Base-by-base conservation (phyloP, 768 basidiomycete genomes). In the Kwoniella botswanensis region DNA sequence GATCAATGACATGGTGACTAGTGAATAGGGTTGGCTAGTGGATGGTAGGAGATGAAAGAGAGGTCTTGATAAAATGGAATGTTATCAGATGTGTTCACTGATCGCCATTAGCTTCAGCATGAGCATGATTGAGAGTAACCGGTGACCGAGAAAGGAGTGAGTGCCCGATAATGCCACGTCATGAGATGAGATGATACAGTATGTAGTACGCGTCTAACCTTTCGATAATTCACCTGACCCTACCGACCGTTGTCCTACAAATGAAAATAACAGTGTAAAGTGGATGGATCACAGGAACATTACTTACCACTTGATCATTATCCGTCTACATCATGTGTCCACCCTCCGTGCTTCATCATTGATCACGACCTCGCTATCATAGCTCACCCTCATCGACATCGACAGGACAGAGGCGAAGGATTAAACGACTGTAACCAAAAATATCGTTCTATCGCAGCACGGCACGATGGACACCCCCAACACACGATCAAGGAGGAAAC, bases 1-100 rank as follows among this genome's bases (percentile, higher is more conserved):
- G 74, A 95, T 91, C 56, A 87, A 82, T 15, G 86, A 86, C 86
- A 86, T 86, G 50, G 15, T 68, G 64, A 26, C 54, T 60, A 22
- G 35, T 35, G 7, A 6, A 35, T 35, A 9, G 35, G 35, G 35
- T 35, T 35, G 35, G 7, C 35, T 35, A 6, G 35, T 35, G 17
- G 46, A 50, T 44, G 12, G 18, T 46, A 42, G 22, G 35, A 46
- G 61, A 2, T 15, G 61, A 63, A 17, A 46, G 44, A 2, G 44
- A 17, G 7, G 10, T 7, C 2, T 11, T 46, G 44, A 46, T 12
- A 17, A 46, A 1, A 46, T 3, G 44, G 6, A 12, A 2, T 1
- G 2, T 46, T 2, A 46, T 46, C 6, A 2, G 12, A 12, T 46
- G 2, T 2, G 2, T 4, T 26, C 26, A 26, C 26, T 26, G 26